These are phyloP conservation scores for Xanthoconium purpureum DNA, from an alignment of 768 basidiomycete species.

Conservation along the genomic window DNA sequence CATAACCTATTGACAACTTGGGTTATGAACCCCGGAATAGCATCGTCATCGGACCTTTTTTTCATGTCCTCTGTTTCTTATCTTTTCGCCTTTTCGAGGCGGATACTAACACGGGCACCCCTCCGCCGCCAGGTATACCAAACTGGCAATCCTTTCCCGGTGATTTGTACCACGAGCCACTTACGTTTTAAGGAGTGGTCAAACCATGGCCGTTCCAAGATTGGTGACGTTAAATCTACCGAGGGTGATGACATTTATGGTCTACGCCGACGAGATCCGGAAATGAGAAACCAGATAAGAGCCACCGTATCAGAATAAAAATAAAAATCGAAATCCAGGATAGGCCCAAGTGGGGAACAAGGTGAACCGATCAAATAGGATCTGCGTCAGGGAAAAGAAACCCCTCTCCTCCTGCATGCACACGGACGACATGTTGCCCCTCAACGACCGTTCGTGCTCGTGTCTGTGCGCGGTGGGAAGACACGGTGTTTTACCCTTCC, in stretches of 20 bases:
- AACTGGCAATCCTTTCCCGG: background rate
- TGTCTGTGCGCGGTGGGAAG: slow-evolving; percentile 18
- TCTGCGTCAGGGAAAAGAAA: slow-evolving; percentile 3
- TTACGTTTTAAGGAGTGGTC: slow-evolving; percentile 13
- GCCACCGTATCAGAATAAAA: slow-evolving; percentile 4
- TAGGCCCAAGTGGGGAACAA: slow-evolving; percentile 1
- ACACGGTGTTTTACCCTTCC: slow-evolving; percentile 12
- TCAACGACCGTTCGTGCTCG: slow-evolving; percentile 5
- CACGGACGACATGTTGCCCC: slow-evolving; percentile 12
- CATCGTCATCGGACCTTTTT: slow-evolving; percentile 12
- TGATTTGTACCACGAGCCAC: background rate
- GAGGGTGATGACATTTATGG: slow-evolving; percentile 7
- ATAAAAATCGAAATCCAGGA: slow-evolving; percentile 5
- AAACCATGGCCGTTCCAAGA: slow-evolving; percentile 2
- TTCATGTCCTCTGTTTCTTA: background rate
- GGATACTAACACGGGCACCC: background rate
- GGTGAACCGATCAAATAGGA: slow-evolving; percentile 17
- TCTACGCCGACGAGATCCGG: slow-evolving; percentile 14
- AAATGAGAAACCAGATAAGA: slow-evolving; percentile 19
- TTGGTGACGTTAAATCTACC: slow-evolving; percentile 13
- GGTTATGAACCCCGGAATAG: slow-evolving; percentile 17
- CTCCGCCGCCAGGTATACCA: background rate
- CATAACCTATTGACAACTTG: slow-evolving; percentile 19
- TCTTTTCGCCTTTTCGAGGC: background rate
- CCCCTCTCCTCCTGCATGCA: slow-evolving; percentile 9